Base-by-base conservation (phyloP, 306 rosid genomes). In the Pyrus communis region DNA sequence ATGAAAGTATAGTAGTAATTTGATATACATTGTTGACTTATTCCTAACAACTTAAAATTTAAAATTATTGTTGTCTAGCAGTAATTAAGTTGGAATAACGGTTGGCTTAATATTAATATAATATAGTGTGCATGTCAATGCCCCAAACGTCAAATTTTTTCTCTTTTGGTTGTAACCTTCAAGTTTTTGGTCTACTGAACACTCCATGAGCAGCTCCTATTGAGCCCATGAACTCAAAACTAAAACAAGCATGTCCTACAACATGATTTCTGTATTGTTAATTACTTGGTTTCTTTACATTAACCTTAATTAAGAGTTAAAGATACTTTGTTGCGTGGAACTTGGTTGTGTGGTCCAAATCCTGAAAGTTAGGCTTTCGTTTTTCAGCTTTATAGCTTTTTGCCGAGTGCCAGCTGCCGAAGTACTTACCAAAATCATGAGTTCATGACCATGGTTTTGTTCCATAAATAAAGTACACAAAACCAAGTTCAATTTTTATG, bases 401-500 rank as follows among this genome's bases (percentile, higher is more conserved):
- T 30, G 21, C 54, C 66, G 67, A 82, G 69, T 46, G 81, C 82
- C 60, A n/a, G 51, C 51, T 35, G 81, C 82, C 60, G 11, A 51
- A 59, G 61, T 69, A 77, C 57, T 67, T 2, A 67, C 59, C 70
- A 67, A 11, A 74, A 68, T 57, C 71, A 80, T 67, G 17, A 59
- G 7, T 42, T 57, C 65, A 68, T 58, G 28, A 33, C n/a, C 63
- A 18, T 30, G 30, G 79, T 22, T 15, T 76, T 23, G 25, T 59
- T 23, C 14, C 21, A 17, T 54, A 22, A 22, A 7, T 22, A 58
- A 59, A 22, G 30, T 40, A 40, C 45, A 9, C 11, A 40, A 40
- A 40, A 9, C 45, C 45, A 38, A 7, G 10, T 38, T 38, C 42
- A 38, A 38, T 38, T 38, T 38, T 7, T 38, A 35, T 35, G 40